Conservation (phyloP, 306 rosid genomes). For the Quercus rubra region DNA sequence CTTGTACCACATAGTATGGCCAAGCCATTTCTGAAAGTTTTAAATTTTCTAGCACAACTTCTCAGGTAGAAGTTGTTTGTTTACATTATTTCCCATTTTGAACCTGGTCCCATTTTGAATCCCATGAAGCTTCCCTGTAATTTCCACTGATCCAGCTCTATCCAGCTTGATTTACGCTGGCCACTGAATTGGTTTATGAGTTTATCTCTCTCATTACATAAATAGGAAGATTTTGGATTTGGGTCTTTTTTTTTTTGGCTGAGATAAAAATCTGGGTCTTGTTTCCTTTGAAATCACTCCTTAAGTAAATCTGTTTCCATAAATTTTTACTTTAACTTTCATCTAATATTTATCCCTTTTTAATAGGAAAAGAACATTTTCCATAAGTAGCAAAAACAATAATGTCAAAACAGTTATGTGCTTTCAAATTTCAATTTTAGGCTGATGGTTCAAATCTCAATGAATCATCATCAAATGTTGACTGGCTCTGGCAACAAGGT, state of each 20-base stretch:
- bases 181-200: background rate
- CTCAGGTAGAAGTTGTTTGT: background rate
- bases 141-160: constrained; percentile 5
- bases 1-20: background rate
- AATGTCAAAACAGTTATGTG: background rate
- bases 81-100: background rate
- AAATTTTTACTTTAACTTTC: too few relatives aligned
- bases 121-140: constrained; percentile 9
- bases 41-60: background rate
- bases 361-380: background rate
- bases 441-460: background rate
- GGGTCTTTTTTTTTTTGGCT: too few relatives aligned
- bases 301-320: too few relatives aligned
- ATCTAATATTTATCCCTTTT: background rate
- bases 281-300: too few relatives aligned
- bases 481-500: background rate
- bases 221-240: background rate
- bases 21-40: background rate
- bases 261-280: too few relatives aligned
- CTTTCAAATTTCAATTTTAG: background rate
- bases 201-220: background rate
- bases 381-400: background rate
- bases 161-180: constrained; percentile 15
- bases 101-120: constrained; percentile 14
- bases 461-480: background rate